These are phyloP conservation scores for Rossbeevera mucosa DNA, from an alignment of 768 basidiomycete species.

Conservation along the genomic window DNA sequence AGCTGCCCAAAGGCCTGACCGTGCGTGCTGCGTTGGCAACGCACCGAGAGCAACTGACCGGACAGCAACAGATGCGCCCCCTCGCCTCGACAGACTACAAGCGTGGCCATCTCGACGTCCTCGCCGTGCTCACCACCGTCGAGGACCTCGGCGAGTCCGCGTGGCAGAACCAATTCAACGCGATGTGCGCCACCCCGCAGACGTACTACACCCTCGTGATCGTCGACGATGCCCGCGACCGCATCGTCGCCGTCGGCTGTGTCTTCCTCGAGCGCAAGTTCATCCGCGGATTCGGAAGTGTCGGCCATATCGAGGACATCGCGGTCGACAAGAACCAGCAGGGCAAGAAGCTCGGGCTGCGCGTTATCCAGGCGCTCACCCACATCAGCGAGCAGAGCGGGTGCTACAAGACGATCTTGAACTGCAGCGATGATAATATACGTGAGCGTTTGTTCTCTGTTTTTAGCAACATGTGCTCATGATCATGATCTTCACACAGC, in stretches of 20 bases:
- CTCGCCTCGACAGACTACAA: constrained; percentile 79
- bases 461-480: constrained; percentile 7
- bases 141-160: constrained; percentile 61
- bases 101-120: constrained; percentile 80
- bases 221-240: constrained; percentile 66
- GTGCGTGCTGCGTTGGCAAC: neutral
- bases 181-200: constrained; percentile 46
- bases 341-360: constrained; percentile 87
- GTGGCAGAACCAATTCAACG: constrained; percentile 67
- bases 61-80: constrained; percentile 76
- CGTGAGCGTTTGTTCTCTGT: constrained; percentile 51
- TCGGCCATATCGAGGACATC: constrained; percentile 98
- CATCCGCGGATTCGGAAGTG: constrained; percentile 74
- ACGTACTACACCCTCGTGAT: constrained; percentile 89
- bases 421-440: constrained; percentile 87
- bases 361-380: constrained; percentile 82
- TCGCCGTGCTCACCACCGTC: constrained; percentile 65
- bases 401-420: constrained; percentile 96
- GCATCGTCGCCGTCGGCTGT: constrained; percentile 78
- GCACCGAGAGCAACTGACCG: neutral
- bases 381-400: constrained; percentile 75
- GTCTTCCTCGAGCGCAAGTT: constrained; percentile 95
- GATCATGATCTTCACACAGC: constrained; percentile 43
- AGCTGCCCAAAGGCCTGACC: constrained; percentile 49
- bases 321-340: constrained; percentile 85